Evolutionary conservation across 139 green algal genomes (phyloP).

Genomic region (Prasinococcaceae sp.): DNA sequence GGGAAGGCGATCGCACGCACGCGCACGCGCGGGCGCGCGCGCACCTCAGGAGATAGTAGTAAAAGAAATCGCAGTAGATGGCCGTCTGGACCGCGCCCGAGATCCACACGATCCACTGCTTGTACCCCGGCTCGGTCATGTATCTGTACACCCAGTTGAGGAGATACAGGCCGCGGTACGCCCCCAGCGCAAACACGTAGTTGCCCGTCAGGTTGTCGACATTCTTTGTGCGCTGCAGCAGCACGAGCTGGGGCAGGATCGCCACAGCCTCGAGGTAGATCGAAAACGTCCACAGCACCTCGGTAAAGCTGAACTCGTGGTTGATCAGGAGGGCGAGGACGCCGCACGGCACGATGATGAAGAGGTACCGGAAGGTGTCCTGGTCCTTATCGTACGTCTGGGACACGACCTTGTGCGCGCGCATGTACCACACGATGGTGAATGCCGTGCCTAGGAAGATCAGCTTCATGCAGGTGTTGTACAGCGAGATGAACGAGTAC

Average conservation of each 20-base stretch:
- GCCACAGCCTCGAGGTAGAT: conserved; percentile 97
- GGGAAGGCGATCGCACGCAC: no score
- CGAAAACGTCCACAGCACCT: conserved; percentile 96
- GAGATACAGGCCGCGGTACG: conserved; percentile 89
- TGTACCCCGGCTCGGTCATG: conserved; percentile 76
- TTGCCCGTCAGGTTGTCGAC: conserved; percentile 98
- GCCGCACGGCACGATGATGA: conserved; percentile 62
- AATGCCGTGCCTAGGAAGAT: conserved; percentile 71
- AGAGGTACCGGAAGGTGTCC: conserved; percentile 85
- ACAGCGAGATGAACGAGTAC: conserved; percentile 81
- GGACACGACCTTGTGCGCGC: conserved; percentile 64
- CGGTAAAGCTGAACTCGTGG: conserved; percentile 8
- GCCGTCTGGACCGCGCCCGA: conserved; percentile 77
- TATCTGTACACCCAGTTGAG: conserved; percentile 99
- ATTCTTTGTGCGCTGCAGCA: conserved; percentile 95
- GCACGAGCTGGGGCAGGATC: conserved; percentile 91
- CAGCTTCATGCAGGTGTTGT: conserved; percentile 98
- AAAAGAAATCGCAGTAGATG: conserved; percentile 98
- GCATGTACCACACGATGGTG: conserved; percentile 87
- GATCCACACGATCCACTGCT: conserved; percentile 82
- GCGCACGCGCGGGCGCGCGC: no score
- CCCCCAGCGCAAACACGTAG: conserved; percentile 91
- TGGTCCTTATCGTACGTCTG: conserved; percentile 90
- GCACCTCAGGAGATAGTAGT: conserved; percentile 75
- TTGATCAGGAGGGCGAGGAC: conserved; percentile 59